A percentile compares a stretch with the other conserved stretches of the same genome.
These are phyloP conservation scores for Kodamaea leandrae DNA, from an alignment of 805 yeast species.

Conservation along the genomic window DNA sequence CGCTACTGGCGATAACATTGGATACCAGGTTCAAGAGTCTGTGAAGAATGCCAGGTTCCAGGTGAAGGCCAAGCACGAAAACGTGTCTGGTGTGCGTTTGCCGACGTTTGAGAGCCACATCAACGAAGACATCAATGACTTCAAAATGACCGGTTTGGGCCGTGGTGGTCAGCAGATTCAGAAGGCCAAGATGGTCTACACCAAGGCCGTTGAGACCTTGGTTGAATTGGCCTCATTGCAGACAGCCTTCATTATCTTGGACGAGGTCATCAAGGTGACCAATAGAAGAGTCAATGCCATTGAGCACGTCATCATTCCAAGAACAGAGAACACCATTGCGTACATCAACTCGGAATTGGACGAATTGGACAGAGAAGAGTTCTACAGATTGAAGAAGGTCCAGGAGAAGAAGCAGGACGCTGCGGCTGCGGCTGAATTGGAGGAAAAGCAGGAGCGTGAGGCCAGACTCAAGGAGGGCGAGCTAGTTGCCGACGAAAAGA, in stretches of 20 bases:
- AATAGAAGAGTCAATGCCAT: constrained; percentile 98
- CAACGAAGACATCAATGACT: constrained; percentile 85
- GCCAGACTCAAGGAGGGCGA: constrained; percentile 13
- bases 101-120: constrained; percentile 89
- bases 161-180: constrained; percentile 98
- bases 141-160: constrained; percentile 94
- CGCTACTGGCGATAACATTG: constrained; percentile 95
- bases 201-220: constrained; percentile 94
- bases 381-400: constrained; percentile 92
- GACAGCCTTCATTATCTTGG: constrained; percentile 93
- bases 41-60: constrained; percentile 89
- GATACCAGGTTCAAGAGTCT: constrained; percentile 92
- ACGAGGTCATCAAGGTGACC: constrained; percentile 96
- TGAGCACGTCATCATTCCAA: constrained; percentile 96
- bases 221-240: constrained; percentile 95
- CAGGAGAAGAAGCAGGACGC: constrained; percentile 91
- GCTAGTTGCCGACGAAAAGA: constrained; percentile 14
- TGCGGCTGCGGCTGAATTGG: constrained; percentile 62
- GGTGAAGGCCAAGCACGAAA: constrained; percentile 89
- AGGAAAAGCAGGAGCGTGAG: constrained; percentile 27
- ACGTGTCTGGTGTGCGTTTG: constrained; percentile 91
- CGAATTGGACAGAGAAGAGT: constrained; percentile 97
- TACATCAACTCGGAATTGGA: constrained; percentile 94
- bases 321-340: constrained; percentile 92
- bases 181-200: constrained; percentile 87